A percentile compares a stretch with the other conserved stretches of the same genome.
phyloP scores from a whole-genome alignment of 2,329 filamentous ascomycete species.

The Fusarium tanahbumbuense region DNA sequence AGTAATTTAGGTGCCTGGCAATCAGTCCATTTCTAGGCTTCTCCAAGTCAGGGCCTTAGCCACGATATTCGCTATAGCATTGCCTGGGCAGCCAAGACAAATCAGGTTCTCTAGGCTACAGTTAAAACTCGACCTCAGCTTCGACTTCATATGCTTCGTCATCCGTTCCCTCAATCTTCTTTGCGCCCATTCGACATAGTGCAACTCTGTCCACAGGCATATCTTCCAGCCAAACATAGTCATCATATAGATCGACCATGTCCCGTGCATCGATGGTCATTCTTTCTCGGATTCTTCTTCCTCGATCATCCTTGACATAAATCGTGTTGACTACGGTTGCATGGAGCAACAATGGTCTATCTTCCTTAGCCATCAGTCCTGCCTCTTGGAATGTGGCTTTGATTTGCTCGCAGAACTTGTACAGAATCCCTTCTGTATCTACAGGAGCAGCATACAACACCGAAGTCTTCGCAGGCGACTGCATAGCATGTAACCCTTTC shows the following conservation, averaged over 20 bases:
- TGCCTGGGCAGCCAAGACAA: not conserved
- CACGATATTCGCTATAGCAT: not conserved
- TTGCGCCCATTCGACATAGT: slow-evolving; percentile 90
- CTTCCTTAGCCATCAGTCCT: slow-evolving; percentile 68
- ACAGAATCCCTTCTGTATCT: slow-evolving; percentile 64
- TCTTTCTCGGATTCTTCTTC: slow-evolving; percentile 49
- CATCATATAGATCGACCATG: slow-evolving; percentile 69
- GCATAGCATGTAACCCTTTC: slow-evolving; percentile 71
- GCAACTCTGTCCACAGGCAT: slow-evolving; percentile 76
- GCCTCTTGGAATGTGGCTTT: slow-evolving; percentile 64
- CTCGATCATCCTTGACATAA: slow-evolving; percentile 66
- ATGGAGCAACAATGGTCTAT: slow-evolving; percentile 77
- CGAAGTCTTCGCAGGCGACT: slow-evolving; percentile 64
- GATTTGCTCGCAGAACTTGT: slow-evolving; percentile 68
- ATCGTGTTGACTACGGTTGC: slow-evolving; percentile 89
- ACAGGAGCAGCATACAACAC: slow-evolving; percentile 74
- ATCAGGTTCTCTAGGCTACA: slow-evolving; percentile 17
- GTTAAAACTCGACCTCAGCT: slow-evolving; percentile 59
- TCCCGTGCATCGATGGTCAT: slow-evolving; percentile 65
- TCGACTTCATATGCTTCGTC: slow-evolving; percentile 67
- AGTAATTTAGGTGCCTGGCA: not conserved
- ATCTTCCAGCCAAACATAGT: slow-evolving; percentile 76
- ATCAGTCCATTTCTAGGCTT: not conserved
- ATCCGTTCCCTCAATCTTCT: slow-evolving; percentile 66
- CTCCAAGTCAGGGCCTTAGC: not conserved